These are phyloP conservation scores for Diddensiella santjacobensis DNA, from an alignment of 805 yeast genomes.

Conservation along the genomic window DNA sequence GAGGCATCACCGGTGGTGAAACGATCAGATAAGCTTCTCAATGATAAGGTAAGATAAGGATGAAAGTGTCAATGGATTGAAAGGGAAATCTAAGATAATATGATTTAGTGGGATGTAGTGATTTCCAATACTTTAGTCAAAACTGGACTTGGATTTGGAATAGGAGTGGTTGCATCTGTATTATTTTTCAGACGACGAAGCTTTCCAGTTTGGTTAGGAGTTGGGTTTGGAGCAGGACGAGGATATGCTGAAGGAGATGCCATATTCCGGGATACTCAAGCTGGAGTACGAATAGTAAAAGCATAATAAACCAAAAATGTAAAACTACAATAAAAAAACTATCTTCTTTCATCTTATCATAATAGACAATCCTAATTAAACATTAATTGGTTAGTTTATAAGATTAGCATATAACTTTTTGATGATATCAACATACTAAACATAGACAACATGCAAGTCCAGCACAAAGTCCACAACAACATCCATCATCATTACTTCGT, in stretches of 20 bases:
- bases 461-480: slow-evolving; percentile 36
- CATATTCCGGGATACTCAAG: slow-evolving; percentile 58
- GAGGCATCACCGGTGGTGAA: slow-evolving; percentile 4
- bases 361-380: slow-evolving; percentile 24
- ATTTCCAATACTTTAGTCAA: slow-evolving; percentile 91
- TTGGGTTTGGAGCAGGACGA: slow-evolving; percentile 97
- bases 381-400: not conserved
- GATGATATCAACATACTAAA: slow-evolving; percentile 17
- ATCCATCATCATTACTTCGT: slow-evolving; percentile 23
- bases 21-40: slow-evolving; percentile 33
- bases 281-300: slow-evolving; percentile 33
- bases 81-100: not conserved
- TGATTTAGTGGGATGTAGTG: slow-evolving; percentile 89
- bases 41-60: slow-evolving; percentile 34
- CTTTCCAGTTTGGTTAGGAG: slow-evolving; percentile 96
- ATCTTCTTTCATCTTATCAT: slow-evolving; percentile 5
- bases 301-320: slow-evolving; percentile 22
- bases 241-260: slow-evolving; percentile 99
- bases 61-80: not conserved
- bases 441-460: slow-evolving; percentile 34
- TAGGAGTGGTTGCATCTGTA: slow-evolving; percentile 90
- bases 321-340: too few species aligned
- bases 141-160: slow-evolving; percentile 94
- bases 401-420: not conserved
- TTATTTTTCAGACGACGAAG: slow-evolving; percentile 88